Evolutionary conservation across 2,329 filamentous ascomycete genomes (phyloP), one percentile per base, ranked within the genome.

Genomic region (Hymenoscyphus scutula): DNA sequence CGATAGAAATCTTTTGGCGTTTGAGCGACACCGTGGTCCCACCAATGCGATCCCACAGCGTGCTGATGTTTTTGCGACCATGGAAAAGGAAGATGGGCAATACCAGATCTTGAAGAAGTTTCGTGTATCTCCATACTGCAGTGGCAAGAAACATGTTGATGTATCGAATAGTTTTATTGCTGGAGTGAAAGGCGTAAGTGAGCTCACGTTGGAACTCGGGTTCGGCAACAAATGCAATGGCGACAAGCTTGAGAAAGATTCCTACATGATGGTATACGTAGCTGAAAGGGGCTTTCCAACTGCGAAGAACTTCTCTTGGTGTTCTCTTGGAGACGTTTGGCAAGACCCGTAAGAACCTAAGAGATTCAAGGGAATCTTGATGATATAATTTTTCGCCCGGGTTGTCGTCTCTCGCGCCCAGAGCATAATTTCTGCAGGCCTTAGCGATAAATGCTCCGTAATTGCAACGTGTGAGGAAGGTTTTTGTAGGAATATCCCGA

Each of bases 191-290:
- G 29, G 78, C 76, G 68, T 79, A 78, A 56, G 80, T 76, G 54
- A 83, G 74, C 60, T 83, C 81, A 62, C 81, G 74, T 65, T 83
- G 81, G 60, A 80, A 81, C 65, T 83, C 81, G 0, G 79, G 77
- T 66, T 83, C 81, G 1, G 81, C 81, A 65, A 83, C 76, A 23
- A 81, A 73, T 11, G 81, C 79, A 53, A 82, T 76, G 7, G 81
- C 72, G 37, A 80, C 72, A 66, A 82, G 82, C 59, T 83, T 83
- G 64, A 80, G 56, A 71, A 60, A 76, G 2, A 75, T 72, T 1
- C 79, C 78, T 1, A 79, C 48, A 3, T 71, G 72, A 59, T 82
- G 78, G 64, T 81, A 82, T 1, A 77, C 32, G 25, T 34, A 45
- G 51, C 67, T 68, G 53, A 69, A 67, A 11, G 65, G 67, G 2